Percentiles rank a stretch among this genome's conserved stretches.
These are phyloP conservation scores for Populus deltoides DNA, from an alignment of 345 rosid genomes.

Conservation along the genomic window DNA sequence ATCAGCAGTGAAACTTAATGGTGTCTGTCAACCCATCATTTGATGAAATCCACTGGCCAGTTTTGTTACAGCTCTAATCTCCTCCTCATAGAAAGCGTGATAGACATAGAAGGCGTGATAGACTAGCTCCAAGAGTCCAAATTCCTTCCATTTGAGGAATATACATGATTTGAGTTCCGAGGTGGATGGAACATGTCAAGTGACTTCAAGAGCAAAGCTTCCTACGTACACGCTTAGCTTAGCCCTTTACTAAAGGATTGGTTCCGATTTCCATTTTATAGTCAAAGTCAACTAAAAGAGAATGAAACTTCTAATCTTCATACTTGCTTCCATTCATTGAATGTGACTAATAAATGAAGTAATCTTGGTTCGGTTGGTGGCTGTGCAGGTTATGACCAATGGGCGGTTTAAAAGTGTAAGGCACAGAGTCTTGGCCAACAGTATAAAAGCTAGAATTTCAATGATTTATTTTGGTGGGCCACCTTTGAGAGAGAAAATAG, in stretches of 20 bases:
- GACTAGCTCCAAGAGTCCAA: not conserved
- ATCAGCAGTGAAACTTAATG: not conserved
- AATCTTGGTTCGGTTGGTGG: not conserved
- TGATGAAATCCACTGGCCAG: no score
- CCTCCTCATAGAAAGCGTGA: no score
- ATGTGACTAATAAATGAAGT: not conserved
- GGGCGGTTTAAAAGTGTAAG: slow-evolving; percentile 84
- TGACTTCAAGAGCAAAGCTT: no score
- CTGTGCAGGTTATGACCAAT: slow-evolving; percentile 79
- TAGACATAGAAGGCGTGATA: not conserved
- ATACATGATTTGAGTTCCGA: not conserved
- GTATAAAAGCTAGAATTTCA: slow-evolving; percentile 60
- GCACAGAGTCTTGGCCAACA: slow-evolving; percentile 75
- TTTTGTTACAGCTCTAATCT: no score
- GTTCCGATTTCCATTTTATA: not conserved
- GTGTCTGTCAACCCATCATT: not conserved
- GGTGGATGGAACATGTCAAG: no score
- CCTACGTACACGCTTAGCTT: no score
- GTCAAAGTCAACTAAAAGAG: not conserved
- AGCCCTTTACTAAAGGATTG: no score
- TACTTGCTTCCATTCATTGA: not conserved
- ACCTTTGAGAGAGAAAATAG: slow-evolving; percentile 53
- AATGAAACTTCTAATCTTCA: not conserved
- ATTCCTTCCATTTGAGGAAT: not conserved
- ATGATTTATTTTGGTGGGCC: slow-evolving; percentile 94